A percentile compares a stretch with the other conserved stretches of the same genome.
Conservation (phyloP, 2,329 filamentous ascomycete genomes). For the Didymella keratinophila region DNA sequence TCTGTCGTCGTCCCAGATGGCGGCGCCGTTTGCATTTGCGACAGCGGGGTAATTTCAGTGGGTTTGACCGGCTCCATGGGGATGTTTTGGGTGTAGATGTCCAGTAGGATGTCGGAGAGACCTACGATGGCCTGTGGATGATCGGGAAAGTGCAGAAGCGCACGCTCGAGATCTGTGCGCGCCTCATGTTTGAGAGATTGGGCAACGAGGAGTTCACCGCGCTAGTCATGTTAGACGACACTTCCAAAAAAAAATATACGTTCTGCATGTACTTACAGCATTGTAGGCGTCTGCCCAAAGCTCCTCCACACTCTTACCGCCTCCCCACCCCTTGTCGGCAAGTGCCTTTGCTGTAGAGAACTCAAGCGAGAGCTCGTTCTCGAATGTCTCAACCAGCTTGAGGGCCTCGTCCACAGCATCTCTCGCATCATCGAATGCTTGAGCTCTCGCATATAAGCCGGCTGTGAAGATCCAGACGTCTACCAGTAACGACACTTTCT, state of each 20-base stretch:
- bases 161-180: constrained; percentile 80
- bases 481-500: constrained; percentile 68
- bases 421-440: constrained; percentile 79
- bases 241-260: too few species aligned
- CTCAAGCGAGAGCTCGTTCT: constrained; percentile 70
- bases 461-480: constrained; percentile 92
- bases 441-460: constrained; percentile 83
- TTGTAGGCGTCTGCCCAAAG: constrained; percentile 84
- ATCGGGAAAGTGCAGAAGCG: constrained; percentile 79
- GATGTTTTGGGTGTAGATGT: constrained; percentile 75
- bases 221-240: constrained; percentile 54
- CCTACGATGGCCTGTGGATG: constrained; percentile 83
- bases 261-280: constrained; percentile 67
- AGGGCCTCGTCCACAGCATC: constrained; percentile 83
- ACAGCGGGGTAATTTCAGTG: constrained; percentile 26
- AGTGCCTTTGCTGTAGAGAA: constrained; percentile 69
- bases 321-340: constrained; percentile 75
- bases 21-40: constrained; percentile 16
- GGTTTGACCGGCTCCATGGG: constrained; percentile 64
- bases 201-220: constrained; percentile 71
- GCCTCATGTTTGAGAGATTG: constrained; percentile 72
- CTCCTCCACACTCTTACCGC: constrained; percentile 81
- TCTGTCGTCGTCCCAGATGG: not conserved
- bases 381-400: constrained; percentile 75
- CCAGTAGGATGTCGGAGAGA: constrained; percentile 83